Percentiles rank a stretch among this genome's conserved stretches.
These are phyloP conservation scores for Aspergillus leporis DNA, from an alignment of 495 filamentous ascomycete species.

Conservation along the genomic window DNA sequence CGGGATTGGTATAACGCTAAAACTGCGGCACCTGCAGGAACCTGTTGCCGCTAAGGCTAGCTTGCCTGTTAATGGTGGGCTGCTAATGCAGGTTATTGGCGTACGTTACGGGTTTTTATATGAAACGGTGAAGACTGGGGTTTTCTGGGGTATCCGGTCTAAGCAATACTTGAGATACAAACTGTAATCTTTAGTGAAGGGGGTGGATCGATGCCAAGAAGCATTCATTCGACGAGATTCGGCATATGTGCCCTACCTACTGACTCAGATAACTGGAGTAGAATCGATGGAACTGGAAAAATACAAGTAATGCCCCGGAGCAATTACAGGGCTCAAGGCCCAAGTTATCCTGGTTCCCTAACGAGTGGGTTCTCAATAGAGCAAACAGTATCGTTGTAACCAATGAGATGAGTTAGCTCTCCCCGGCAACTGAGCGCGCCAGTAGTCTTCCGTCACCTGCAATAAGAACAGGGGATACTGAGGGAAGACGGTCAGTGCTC, in stretches of 20 bases:
- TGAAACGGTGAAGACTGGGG: background rate
- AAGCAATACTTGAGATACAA: background rate
- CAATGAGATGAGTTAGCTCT: no score
- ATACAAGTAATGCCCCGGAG: no score
- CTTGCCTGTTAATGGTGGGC: background rate
- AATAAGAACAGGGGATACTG: no score
- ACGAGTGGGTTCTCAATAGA: no score
- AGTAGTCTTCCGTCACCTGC: no score
- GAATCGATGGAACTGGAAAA: background rate
- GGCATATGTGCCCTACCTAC: background rate
- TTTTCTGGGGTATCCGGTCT: background rate
- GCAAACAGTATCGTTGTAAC: no score
- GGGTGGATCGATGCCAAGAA: background rate
- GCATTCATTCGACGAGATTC: background rate
- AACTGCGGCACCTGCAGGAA: background rate
- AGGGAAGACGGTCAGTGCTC: no score
- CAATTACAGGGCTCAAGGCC: no score
- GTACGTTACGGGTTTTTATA: background rate
- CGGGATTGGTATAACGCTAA: conserved; percentile 15
- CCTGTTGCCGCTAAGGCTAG: background rate
- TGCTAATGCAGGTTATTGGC: background rate
- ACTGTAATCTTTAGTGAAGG: no score
- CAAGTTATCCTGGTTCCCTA: no score
- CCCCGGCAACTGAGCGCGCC: no score
- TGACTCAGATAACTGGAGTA: background rate